Evolutionary conservation across 495 filamentous ascomycete genomes (phyloP).

Genomic region (Choiromyces venosus): DNA sequence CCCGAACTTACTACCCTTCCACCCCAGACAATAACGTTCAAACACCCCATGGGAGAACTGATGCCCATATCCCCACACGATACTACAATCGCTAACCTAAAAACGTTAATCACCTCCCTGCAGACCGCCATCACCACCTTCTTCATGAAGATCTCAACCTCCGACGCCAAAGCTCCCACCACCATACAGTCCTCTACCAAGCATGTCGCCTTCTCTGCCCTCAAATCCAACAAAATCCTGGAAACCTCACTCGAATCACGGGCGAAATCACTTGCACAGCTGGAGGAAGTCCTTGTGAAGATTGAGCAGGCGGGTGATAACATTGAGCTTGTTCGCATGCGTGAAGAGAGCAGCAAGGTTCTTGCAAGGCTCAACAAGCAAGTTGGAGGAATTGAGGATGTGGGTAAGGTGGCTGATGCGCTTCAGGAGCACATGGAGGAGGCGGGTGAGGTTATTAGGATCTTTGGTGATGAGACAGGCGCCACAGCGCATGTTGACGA

Average conservation of each 20-base stretch:
- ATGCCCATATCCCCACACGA: conserved; percentile 56
- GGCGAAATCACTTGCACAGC: conserved; percentile 62
- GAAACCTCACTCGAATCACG: conserved; percentile 65
- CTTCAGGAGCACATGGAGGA: conserved; percentile 73
- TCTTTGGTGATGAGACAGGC: conserved; percentile 54
- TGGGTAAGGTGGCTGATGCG: conserved; percentile 66
- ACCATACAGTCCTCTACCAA: conserved; percentile 66
- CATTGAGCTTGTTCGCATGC: conserved; percentile 68
- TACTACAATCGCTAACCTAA: conserved; percentile 70
- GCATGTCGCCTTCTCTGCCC: conserved; percentile 64
- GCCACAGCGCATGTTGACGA: conserved; percentile 65
- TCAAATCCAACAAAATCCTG: conserved; percentile 75
- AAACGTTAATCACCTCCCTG: conserved; percentile 54
- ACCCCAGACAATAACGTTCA: conserved; percentile 66
- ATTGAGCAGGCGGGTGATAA: conserved; percentile 83
- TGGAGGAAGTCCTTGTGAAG: conserved; percentile 71
- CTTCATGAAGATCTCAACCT: conserved; percentile 49
- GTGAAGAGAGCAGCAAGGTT: conserved; percentile 68
- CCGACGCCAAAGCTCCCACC: conserved; percentile 55
- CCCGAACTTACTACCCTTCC: not conserved
- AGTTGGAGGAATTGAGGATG: conserved; percentile 68
- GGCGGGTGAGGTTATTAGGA: conserved; percentile 73
- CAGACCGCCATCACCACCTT: conserved; percentile 55
- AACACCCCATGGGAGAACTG: conserved; percentile 45
- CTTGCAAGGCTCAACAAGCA: conserved; percentile 66